Conservation (phyloP, 2,329 filamentous ascomycete species). For the Davidsoniella australis region DNA sequence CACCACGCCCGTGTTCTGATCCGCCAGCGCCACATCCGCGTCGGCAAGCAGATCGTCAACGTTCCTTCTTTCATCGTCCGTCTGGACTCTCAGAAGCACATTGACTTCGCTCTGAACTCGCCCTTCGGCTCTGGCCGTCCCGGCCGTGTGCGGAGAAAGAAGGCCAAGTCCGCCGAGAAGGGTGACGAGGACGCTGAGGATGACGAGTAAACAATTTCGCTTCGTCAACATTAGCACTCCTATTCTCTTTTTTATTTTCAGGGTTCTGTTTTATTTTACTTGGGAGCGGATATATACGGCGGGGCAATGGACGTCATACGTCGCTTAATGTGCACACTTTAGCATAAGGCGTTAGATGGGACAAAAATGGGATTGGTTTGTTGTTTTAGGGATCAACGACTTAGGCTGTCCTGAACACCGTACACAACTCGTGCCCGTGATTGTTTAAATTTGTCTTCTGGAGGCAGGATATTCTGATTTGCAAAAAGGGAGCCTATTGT, state of each 20-base stretch:
- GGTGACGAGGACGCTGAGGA: conserved; percentile 67
- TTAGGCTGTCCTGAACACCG: conserved; percentile 6
- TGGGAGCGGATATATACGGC: not conserved
- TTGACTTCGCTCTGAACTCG: conserved; percentile 95
- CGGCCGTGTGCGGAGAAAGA: conserved; percentile 98
- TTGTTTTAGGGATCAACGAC: conserved; percentile 11
- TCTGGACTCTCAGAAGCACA: conserved; percentile 99
- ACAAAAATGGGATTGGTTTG: conserved; percentile 10
- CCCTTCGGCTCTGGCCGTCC: conserved; percentile 94
- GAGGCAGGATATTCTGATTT: conserved; percentile 1
- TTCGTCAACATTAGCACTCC: conserved; percentile 7
- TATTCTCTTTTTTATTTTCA: conserved; percentile 8
- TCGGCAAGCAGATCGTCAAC: conserved; percentile 99
- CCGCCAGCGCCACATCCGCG: conserved; percentile 98
- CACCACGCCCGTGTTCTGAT: conserved; percentile 99
- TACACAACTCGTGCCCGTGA: conserved; percentile 6
- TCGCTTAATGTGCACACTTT: conserved; percentile 9
- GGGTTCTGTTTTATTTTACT: conserved; percentile 5
- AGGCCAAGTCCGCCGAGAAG: conserved; percentile 89
- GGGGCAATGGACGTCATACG: conserved; percentile 7
- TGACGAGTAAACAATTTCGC: conserved; percentile 47
- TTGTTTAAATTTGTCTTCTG: not conserved
- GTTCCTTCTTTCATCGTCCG: conserved; percentile 98
- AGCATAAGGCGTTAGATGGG: conserved; percentile 12
- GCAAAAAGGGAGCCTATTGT: not conserved